These are phyloP conservation scores for Penicillium aurantiogriseum DNA, from an alignment of 2,329 filamentous ascomycete species.

Conservation along the genomic window DNA sequence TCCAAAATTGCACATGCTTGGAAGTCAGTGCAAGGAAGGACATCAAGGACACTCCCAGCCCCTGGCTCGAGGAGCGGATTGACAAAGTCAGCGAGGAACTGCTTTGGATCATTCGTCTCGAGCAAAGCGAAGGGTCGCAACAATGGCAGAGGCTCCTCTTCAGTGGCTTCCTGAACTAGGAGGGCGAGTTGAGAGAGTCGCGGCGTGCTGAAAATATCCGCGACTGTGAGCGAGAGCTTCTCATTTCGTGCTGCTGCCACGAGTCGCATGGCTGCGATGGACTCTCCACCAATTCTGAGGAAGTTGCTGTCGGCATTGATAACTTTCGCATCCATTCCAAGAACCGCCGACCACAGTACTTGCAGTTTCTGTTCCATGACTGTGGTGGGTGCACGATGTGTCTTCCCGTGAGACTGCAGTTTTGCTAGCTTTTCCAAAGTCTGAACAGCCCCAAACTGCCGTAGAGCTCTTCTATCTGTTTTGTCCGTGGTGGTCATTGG, in stretches of 20 bases:
- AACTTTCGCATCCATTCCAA: background rate
- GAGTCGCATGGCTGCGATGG: background rate
- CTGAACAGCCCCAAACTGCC: background rate
- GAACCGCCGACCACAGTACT: background rate
- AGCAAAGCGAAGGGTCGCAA: background rate
- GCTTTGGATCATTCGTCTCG: background rate
- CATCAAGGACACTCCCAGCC: background rate
- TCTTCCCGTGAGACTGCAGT: background rate
- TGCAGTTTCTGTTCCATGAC: background rate
- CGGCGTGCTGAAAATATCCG: background rate
- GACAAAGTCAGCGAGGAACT: background rate
- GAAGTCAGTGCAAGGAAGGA: conserved; percentile 1
- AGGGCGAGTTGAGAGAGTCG: background rate
- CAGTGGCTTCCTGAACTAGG: background rate
- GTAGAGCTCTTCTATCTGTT: background rate
- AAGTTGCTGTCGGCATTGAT: background rate
- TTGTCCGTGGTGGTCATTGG: background rate
- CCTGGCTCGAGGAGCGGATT: background rate
- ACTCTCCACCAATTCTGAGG: background rate
- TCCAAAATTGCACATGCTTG: background rate
- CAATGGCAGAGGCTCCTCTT: background rate
- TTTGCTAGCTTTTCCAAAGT: background rate
- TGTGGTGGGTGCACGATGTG: background rate
- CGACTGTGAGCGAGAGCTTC: background rate
- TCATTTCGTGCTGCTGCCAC: background rate